These are phyloP conservation scores for Trametes cubensis DNA, from an alignment of 768 basidiomycete genomes.

Conservation along the genomic window DNA sequence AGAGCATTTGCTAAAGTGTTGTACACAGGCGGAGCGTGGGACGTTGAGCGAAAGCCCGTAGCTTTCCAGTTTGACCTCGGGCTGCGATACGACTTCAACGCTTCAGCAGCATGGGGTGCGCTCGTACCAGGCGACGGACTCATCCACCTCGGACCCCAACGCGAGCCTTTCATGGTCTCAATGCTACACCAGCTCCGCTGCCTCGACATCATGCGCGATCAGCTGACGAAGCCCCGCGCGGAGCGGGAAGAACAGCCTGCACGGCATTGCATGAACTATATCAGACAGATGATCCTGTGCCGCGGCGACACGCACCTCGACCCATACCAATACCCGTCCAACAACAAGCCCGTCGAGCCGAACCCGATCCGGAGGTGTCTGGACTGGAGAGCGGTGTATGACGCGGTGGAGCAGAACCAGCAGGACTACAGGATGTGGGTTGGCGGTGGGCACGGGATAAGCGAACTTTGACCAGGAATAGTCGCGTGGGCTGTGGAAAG, in stretches of 20 bases:
- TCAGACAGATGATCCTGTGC: constrained; percentile 30
- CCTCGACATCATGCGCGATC: constrained; percentile 28
- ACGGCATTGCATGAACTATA: constrained; percentile 33
- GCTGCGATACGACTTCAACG: constrained; percentile 22
- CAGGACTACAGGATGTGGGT: constrained; percentile 11
- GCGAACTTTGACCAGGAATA: not conserved
- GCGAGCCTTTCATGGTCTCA: constrained; percentile 24
- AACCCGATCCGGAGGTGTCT: constrained; percentile 22
- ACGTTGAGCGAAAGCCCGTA: constrained; percentile 25
- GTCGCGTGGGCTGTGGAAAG: not conserved
- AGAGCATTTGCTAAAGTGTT: not conserved
- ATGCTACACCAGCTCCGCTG: constrained; percentile 33
- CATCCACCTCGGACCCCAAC: constrained; percentile 25
- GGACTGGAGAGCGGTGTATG: constrained; percentile 24
- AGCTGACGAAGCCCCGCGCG: constrained; percentile 18
- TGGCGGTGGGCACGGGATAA: not conserved
- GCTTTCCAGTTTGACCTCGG: constrained; percentile 22
- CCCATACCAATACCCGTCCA: constrained; percentile 28
- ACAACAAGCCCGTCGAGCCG: constrained; percentile 21
- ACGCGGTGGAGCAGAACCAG: constrained; percentile 22
- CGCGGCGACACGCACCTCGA: constrained; percentile 30
- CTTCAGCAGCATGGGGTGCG: constrained; percentile 20
- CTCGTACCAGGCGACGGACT: constrained; percentile 28
- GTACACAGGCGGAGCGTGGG: constrained; percentile 17
- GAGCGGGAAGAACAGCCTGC: constrained; percentile 20